These are phyloP conservation scores for Phytophthora pini DNA, from an alignment of 352 stramenopile species.

Conservation along the genomic window DNA sequence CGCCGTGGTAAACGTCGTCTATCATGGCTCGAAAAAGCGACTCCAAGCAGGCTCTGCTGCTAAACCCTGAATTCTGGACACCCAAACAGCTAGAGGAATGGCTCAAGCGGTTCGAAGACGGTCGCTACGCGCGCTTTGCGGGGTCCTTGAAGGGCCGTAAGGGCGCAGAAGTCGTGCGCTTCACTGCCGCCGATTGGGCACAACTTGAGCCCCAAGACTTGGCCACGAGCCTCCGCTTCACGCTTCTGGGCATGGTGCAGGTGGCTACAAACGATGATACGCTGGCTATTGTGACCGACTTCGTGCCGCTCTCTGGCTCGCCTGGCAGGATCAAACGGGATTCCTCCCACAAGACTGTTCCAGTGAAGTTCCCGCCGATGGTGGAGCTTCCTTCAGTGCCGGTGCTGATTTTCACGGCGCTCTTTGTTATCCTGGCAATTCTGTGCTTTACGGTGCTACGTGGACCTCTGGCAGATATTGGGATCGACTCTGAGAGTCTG, in stretches of 20 bases:
- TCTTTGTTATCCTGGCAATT: constrained; percentile 62
- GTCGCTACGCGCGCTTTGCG: constrained; percentile 67
- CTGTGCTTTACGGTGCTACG: constrained; percentile 85
- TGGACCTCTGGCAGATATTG: constrained; percentile 51
- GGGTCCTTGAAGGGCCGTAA: constrained; percentile 63
- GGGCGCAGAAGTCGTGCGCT: constrained; percentile 74
- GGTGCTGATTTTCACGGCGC: constrained; percentile 48
- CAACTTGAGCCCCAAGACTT: constrained; percentile 65
- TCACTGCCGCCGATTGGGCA: constrained; percentile 65
- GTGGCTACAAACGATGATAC: constrained; percentile 68
- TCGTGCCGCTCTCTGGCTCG: constrained; percentile 52
- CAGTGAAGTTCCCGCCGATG: constrained; percentile 86
- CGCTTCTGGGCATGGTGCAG: constrained; percentile 86
- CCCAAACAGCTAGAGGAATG: constrained; percentile 80
- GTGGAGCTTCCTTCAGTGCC: constrained; percentile 76
- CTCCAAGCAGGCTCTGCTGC: constrained; percentile 78
- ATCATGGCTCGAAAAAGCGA: constrained; percentile 62
- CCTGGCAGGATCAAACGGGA: constrained; percentile 28
- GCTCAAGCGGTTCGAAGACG: constrained; percentile 77
- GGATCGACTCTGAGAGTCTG: constrained; percentile 68
- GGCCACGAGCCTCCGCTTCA: constrained; percentile 84
- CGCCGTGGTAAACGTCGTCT: constrained; percentile 2
- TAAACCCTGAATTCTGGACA: constrained; percentile 86
- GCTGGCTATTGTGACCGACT: constrained; percentile 83
- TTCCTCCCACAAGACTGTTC: constrained; percentile 24